phyloP scores from a whole-genome alignment of 2,329 filamentous ascomycete species.

The Amesomyces nigricolor region DNA sequence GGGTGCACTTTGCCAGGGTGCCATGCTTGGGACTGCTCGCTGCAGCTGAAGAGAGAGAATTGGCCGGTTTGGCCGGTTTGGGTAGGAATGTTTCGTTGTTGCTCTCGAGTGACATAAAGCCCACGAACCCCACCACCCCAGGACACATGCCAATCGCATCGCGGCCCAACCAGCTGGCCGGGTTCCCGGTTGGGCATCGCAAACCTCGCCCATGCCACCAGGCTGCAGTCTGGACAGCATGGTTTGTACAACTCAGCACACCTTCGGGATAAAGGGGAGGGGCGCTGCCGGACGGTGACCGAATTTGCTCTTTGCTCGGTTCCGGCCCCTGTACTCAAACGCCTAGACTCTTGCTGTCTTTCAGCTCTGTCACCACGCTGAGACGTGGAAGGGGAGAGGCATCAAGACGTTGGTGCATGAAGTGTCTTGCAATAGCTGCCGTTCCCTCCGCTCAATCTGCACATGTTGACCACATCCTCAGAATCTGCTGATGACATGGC shows the following conservation, averaged over 20 bases:
- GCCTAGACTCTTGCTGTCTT: not conserved
- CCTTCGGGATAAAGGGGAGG: slow-evolving; percentile 20
- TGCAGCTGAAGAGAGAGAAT: no score
- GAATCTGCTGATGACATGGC: slow-evolving; percentile 22
- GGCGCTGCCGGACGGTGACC: slow-evolving; percentile 3
- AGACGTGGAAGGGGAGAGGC: not conserved
- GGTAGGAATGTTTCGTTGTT: not conserved
- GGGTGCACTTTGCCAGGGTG: not conserved
- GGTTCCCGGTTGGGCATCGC: slow-evolving; percentile 45
- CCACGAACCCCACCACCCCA: slow-evolving; percentile 9
- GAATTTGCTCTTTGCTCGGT: slow-evolving; percentile 23
- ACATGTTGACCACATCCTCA: slow-evolving; percentile 6
- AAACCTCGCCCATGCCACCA: slow-evolving; percentile 36
- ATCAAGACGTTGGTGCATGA: slow-evolving; percentile 7
- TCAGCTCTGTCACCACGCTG: not conserved
- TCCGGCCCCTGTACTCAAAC: slow-evolving; percentile 22
- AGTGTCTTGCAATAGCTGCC: not conserved
- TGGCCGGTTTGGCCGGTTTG: not conserved
- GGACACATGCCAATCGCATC: slow-evolving; percentile 29
- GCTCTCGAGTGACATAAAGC: not conserved
- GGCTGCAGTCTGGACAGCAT: slow-evolving; percentile 30
- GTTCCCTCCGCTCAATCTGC: slow-evolving; percentile 3
- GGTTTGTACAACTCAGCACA: slow-evolving; percentile 45
- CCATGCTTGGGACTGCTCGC: no score
- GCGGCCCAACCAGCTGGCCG: slow-evolving; percentile 34